A percentile compares a stretch with the other conserved stretches of the same genome.
phyloP scores from a whole-genome alignment of 331 rosid genomes.

The Quercus lobata region DNA sequence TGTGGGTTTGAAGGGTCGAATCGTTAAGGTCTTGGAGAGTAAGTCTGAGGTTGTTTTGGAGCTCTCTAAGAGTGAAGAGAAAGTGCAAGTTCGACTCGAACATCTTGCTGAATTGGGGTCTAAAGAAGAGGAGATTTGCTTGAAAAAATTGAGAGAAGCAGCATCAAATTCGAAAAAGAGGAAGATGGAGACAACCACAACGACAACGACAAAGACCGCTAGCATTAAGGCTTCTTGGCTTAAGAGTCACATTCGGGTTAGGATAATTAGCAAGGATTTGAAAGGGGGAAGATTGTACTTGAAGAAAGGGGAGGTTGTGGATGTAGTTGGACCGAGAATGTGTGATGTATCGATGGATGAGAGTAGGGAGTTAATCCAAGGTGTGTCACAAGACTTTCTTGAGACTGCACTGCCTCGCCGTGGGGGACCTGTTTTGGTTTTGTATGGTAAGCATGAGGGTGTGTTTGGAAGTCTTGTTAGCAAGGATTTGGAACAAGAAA shows the following conservation, averaged over 20 bases:
- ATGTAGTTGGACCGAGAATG: constrained; percentile 66
- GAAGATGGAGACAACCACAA: too few species aligned
- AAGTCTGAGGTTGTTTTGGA: too few species aligned
- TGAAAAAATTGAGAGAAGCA: too few species aligned
- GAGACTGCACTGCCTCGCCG: constrained; percentile 75
- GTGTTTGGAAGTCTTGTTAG: constrained; percentile 69
- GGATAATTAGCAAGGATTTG: constrained; percentile 58
- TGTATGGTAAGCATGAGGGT: constrained; percentile 78
- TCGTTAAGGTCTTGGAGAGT: too few species aligned
- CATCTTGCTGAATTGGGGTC: too few species aligned
- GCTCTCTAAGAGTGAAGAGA: too few species aligned
- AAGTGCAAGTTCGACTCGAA: too few species aligned
- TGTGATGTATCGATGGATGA: constrained; percentile 87
- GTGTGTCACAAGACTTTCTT: constrained; percentile 67
- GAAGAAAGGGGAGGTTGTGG: constrained; percentile 78
- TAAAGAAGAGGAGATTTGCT: too few species aligned
- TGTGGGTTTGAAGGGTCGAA: too few species aligned
- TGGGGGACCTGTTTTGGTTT: constrained; percentile 78
- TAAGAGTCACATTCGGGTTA: constrained; percentile 72
- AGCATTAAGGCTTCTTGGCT: constrained; percentile 61
- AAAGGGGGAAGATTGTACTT: constrained; percentile 67
- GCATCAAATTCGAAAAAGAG: constrained; percentile 37
- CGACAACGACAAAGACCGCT: too few species aligned
- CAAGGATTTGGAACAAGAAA: constrained; percentile 64
- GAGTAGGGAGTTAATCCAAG: constrained; percentile 71